Percentiles rank a stretch among this genome's conserved stretches.
Conservation (phyloP, 306 rosid species). For the Leucaena leucocephala region DNA sequence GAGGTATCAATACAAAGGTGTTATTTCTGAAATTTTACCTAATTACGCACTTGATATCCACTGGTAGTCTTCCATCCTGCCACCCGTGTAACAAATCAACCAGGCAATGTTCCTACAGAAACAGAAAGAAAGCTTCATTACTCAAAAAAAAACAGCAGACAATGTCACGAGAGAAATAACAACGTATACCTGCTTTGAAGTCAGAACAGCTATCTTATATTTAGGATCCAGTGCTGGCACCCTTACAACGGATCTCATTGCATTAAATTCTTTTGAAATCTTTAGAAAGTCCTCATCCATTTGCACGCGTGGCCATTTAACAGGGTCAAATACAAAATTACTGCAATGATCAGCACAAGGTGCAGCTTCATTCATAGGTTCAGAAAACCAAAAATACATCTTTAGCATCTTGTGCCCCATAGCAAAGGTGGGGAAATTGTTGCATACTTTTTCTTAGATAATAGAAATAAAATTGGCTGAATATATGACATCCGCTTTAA, state of each 20-base stretch:
- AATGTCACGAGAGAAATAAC: slow-evolving; percentile 20
- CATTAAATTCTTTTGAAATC: slow-evolving; percentile 62
- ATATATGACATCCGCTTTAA: not conserved
- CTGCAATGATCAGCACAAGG: slow-evolving; percentile 58
- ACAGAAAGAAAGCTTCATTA: slow-evolving; percentile 31
- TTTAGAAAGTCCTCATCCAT: slow-evolving; percentile 83
- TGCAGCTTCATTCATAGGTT: slow-evolving; percentile 29
- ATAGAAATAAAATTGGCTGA: not conserved
- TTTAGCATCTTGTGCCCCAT: not conserved
- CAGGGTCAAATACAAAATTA: slow-evolving; percentile 85
- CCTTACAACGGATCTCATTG: slow-evolving; percentile 72
- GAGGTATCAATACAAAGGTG: not conserved
- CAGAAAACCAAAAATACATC: slow-evolving; percentile 6
- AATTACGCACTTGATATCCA: slow-evolving; percentile 82
- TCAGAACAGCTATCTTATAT: slow-evolving; percentile 80
- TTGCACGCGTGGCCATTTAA: slow-evolving; percentile 83
- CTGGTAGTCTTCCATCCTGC: slow-evolving; percentile 92
- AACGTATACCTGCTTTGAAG: slow-evolving; percentile 73
- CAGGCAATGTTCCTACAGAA: slow-evolving; percentile 85
- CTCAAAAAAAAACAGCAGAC: not conserved
- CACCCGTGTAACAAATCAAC: slow-evolving; percentile 86
- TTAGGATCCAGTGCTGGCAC: slow-evolving; percentile 79
- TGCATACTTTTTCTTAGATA: not conserved
- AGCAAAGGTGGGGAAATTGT: too few species aligned
- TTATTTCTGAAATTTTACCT: slow-evolving; percentile 55